Percentiles rank a stretch among this genome's conserved stretches.
Evolutionary conservation across 2,329 filamentous ascomycete genomes (phyloP).

Genomic region (Pestalotiopsis sp.): DNA sequence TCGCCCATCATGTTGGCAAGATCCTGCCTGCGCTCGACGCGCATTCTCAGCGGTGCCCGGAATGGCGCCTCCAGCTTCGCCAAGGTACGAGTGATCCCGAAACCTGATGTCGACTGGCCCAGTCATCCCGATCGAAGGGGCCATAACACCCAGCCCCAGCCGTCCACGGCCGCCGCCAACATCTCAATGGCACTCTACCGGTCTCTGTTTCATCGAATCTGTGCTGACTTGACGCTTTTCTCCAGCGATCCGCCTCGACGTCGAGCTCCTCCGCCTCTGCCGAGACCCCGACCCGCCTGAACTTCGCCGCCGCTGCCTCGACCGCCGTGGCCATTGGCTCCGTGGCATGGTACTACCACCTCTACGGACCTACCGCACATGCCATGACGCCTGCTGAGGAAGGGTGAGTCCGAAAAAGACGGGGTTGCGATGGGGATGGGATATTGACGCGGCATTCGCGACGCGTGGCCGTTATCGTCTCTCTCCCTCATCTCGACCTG

Average conservation of each 20-base stretch:
- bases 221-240: conserved; percentile 38
- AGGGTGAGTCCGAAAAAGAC: conserved; percentile 72
- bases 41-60: conserved; percentile 78
- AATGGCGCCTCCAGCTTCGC: conserved; percentile 72
- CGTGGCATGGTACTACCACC: conserved; percentile 95
- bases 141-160: not conserved
- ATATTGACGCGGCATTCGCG: not conserved
- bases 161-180: conserved; percentile 7
- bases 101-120: conserved; percentile 20
- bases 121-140: not conserved
- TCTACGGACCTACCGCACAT: conserved; percentile 85
- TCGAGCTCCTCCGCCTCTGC: conserved; percentile 68
- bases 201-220: conserved; percentile 13
- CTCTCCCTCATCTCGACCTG: not conserved
- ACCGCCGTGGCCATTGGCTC: conserved; percentile 86
- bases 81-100: conserved; percentile 65
- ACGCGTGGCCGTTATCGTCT: not conserved
- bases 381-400: conserved; percentile 95
- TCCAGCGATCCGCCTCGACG: conserved; percentile 70
- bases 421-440: not conserved
- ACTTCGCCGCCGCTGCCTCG: conserved; percentile 83
- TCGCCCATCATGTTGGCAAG: conserved; percentile 85
- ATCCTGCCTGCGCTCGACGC: conserved; percentile 86
- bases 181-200: conserved; percentile 15
- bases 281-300: conserved; percentile 79